Evolutionary conservation across 495 filamentous ascomycete species (phyloP), one percentile per base, ranked within the genome.

Genomic region (Aspergillus incahuasiensis): DNA sequence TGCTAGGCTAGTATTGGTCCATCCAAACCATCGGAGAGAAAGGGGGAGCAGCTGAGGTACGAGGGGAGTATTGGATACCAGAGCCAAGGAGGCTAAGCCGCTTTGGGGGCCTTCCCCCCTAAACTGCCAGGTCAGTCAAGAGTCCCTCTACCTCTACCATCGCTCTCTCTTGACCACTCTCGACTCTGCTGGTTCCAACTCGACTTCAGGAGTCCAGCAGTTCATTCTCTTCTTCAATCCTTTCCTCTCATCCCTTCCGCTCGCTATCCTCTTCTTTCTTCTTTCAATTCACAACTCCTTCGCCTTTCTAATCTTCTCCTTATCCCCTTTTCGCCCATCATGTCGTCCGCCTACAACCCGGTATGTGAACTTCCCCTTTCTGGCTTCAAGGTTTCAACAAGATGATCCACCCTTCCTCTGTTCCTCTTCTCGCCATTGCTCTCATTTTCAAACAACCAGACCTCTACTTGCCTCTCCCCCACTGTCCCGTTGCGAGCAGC

Each of bases 321-420:
- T 49, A 55, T 56, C 57, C 62, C 58, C 62, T 60, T 59, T 64
- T 59, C 55, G 54, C 58, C 69, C 72, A 78, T 65, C 68, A 84
- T 84, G 82, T 84, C 82, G 70, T 82, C 81, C 58, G 77, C 79
- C 57, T 68, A 82, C 61, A 83, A 76, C 73, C 80, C 82, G 73
- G 81, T 84, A 82, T 70, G 81, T 78, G 48, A 32, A 52, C 45
- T 66, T 69, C 66, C 70, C 72, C 68, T 70, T 71, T 69, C 68
- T 61, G 58, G 46, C 28, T 38, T 54, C 43, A 69, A 62, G 70
- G 65, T 68, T 68, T 68, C 66, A 43, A 15, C 45, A 30, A 52
- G 51, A 60, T 48, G 42, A 52, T 52, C 68, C 66, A 67, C 64
- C 66, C 68, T 60, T 41, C 63, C 62, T 64, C 62, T 66, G 65